These are phyloP conservation scores for Alternaria burnsii DNA, from an alignment of 2,329 filamentous ascomycete species.

Conservation along the genomic window DNA sequence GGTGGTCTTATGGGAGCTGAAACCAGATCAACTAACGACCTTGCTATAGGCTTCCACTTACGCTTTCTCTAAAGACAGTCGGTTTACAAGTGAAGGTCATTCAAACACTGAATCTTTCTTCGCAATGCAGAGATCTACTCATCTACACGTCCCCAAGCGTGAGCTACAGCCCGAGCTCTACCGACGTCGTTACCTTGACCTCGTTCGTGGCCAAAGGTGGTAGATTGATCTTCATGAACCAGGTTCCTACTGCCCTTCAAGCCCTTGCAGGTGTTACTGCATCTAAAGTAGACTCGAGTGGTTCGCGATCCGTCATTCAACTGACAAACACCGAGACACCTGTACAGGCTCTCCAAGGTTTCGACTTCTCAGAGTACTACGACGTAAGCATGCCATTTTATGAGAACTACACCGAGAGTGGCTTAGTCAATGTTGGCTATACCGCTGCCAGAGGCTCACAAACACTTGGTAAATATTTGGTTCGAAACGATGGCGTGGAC, in stretches of 20 bases:
- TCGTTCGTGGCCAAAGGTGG: conserved; percentile 15
- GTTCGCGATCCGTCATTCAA: conserved; percentile 10
- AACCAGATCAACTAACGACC: not conserved
- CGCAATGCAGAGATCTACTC: conserved; percentile 12
- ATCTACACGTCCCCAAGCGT: conserved; percentile 13
- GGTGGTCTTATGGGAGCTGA: not conserved
- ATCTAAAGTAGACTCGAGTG: conserved; percentile 9
- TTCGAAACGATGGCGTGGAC: conserved; percentile 7
- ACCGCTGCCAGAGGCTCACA: conserved; percentile 10
- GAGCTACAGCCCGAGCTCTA: conserved; percentile 12
- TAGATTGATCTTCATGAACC: conserved; percentile 15
- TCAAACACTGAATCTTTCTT: conserved; percentile 7
- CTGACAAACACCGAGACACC: conserved; percentile 10
- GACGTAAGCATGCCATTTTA: conserved; percentile 14
- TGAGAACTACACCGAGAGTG: conserved; percentile 12
- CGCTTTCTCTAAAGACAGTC: conserved; percentile 11
- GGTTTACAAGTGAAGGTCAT: conserved; percentile 15
- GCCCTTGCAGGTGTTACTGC: conserved; percentile 13
- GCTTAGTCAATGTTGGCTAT: conserved; percentile 16
- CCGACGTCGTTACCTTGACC: conserved; percentile 6
- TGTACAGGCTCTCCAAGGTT: conserved; percentile 9
- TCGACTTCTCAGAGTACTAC: conserved; percentile 12
- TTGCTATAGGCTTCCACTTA: conserved; percentile 6
- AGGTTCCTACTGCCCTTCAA: conserved; percentile 12
- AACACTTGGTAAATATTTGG: conserved; percentile 9